Evolutionary conservation across 345 rosid species (phyloP).

Genomic region (Melaleuca alternifolia): DNA sequence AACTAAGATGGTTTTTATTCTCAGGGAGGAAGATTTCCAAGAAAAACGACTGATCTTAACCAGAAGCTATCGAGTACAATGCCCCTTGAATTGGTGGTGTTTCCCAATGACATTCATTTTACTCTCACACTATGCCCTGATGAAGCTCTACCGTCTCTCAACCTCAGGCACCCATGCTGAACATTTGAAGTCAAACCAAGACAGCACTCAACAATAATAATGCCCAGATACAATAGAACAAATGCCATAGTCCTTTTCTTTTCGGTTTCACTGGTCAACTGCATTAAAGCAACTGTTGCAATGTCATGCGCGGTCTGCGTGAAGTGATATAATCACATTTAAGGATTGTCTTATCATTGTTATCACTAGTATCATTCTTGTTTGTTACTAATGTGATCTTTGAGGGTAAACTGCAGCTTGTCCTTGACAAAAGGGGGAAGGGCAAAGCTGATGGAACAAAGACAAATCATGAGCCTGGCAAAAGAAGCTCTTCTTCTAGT

Average conservation of each 20-base stretch:
- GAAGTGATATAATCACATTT: neutral
- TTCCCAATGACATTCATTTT: conserved; percentile 2
- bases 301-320: neutral
- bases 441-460: neutral
- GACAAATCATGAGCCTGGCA: neutral
- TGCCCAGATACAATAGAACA: neutral
- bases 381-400: neutral
- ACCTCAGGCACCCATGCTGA: neutral
- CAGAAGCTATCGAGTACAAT: neutral
- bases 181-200: neutral
- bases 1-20: neutral
- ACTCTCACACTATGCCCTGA: conserved; percentile 10
- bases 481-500: neutral
- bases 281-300: neutral
- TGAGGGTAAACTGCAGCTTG: neutral
- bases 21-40: neutral
- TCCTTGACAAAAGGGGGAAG: neutral
- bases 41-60: neutral
- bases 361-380: neutral
- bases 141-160: conserved; percentile 6
- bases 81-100: conserved; percentile 8
- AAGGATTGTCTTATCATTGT: neutral
- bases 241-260: neutral
- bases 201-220: neutral
- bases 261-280: neutral